phyloP scores from a whole-genome alignment of 1,284 basidiomycete species.

The Sanghuangporus baumii region DNA sequence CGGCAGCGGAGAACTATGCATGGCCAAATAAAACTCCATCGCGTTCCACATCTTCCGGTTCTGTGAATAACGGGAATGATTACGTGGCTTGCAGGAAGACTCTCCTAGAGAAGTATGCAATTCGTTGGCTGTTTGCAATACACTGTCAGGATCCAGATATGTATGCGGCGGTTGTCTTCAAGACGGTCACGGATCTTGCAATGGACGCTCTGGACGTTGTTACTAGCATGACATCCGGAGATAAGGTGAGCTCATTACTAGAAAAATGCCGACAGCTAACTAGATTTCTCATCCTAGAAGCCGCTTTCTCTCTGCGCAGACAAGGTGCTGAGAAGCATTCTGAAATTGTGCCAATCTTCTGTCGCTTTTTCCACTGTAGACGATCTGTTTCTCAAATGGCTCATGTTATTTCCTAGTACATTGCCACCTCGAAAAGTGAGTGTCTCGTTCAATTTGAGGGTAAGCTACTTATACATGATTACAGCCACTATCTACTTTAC shows the following conservation, averaged over 20 bases:
- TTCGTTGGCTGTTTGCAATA: conserved; percentile 58
- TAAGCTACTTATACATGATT: conserved; percentile 12
- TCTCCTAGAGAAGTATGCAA: conserved; percentile 46
- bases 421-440: conserved; percentile 35
- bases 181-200: conserved; percentile 44
- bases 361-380: conserved; percentile 60
- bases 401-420: conserved; percentile 40
- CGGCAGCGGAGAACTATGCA: conserved; percentile 33
- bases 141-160: conserved; percentile 49
- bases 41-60: conserved; percentile 35
- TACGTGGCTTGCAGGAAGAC: conserved; percentile 53
- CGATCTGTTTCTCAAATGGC: conserved; percentile 58
- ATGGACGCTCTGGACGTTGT: conserved; percentile 25
- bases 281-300: background rate
- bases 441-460: background rate
- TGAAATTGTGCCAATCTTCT: conserved; percentile 46
- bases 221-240: conserved; percentile 25
- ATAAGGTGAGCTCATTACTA: conserved; percentile 8
- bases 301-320: conserved; percentile 26
- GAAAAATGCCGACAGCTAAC: conserved; percentile 31
- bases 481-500: conserved; percentile 50
- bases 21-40: conserved; percentile 43
- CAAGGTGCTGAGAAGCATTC: conserved; percentile 44
- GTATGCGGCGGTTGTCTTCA: conserved; percentile 46
- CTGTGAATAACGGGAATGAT: conserved; percentile 55